phyloP scores from a whole-genome alignment of 352 stramenopile species.

The Pythium sp. region DNA sequence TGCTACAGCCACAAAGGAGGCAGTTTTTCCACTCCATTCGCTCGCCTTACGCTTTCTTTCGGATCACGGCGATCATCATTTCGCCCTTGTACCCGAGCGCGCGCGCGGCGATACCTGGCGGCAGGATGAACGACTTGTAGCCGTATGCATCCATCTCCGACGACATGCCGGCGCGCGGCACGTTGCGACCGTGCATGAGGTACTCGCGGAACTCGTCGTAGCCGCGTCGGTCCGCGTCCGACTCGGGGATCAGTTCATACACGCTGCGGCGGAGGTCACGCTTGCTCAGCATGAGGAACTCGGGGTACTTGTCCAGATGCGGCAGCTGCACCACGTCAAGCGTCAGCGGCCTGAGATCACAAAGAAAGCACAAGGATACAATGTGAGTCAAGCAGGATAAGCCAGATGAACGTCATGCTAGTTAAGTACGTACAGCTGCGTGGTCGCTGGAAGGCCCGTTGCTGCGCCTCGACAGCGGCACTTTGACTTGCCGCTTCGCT shows the following conservation, averaged over 20 bases:
- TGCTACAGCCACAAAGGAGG: neutral
- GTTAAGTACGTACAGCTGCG: slow-evolving; percentile 17
- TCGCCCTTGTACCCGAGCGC: slow-evolving; percentile 69
- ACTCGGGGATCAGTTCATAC: slow-evolving; percentile 66
- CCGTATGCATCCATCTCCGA: slow-evolving; percentile 59
- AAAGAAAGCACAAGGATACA: neutral
- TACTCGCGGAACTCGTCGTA: slow-evolving; percentile 72
- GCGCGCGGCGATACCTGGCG: slow-evolving; percentile 56
- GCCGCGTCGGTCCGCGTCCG: slow-evolving; percentile 42
- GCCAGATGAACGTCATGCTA: neutral
- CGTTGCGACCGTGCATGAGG: slow-evolving; percentile 49
- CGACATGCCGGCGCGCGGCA: slow-evolving; percentile 47
- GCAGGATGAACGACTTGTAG: slow-evolving; percentile 79
- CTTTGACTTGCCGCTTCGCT: slow-evolving; percentile 42
- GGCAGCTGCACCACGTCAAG: slow-evolving; percentile 64
- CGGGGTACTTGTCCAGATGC: slow-evolving; percentile 48
- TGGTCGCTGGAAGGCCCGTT: slow-evolving; percentile 18
- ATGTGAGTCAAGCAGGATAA: neutral
- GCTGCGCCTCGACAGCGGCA: slow-evolving; percentile 47
- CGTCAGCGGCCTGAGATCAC: slow-evolving; percentile 43
- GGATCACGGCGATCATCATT: slow-evolving; percentile 68
- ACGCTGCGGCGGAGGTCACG: slow-evolving; percentile 47
- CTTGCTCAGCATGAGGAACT: slow-evolving; percentile 68
- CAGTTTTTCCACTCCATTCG: neutral
- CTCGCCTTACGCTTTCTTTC: slow-evolving; percentile 18